Evolutionary conservation across 2,329 filamentous ascomycete species (phyloP).

Genomic region (Diplodia mutila): DNA sequence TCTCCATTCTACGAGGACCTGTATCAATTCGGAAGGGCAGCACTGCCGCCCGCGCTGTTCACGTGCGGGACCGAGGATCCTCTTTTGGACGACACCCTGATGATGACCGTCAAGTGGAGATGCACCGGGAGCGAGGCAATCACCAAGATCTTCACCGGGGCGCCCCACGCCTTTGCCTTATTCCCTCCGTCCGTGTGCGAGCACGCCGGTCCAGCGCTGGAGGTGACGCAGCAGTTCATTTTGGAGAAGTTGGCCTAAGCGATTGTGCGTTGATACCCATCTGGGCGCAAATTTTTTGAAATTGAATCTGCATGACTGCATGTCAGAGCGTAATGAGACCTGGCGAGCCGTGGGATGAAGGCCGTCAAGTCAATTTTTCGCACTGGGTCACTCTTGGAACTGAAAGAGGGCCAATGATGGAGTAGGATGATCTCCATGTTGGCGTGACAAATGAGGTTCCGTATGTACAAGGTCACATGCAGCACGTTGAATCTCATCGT

Average conservation of each 20-base stretch:
- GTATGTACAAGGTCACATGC: background rate
- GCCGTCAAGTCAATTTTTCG: conserved; percentile 25
- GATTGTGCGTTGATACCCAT: background rate
- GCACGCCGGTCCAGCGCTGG: conserved; percentile 44
- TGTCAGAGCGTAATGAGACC: conserved; percentile 26
- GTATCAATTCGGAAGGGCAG: conserved; percentile 34
- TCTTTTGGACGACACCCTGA: conserved; percentile 56
- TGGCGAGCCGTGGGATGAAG: conserved; percentile 10
- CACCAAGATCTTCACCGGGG: conserved; percentile 59
- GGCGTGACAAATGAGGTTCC: conserved; percentile 27
- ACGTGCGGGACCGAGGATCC: conserved; percentile 59
- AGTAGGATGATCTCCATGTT: conserved; percentile 17
- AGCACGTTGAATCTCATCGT: background rate
- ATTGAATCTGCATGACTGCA: background rate
- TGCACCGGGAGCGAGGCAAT: conserved; percentile 55
- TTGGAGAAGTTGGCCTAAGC: conserved; percentile 31
- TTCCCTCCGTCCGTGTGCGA: conserved; percentile 44
- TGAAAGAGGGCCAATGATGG: conserved; percentile 25
- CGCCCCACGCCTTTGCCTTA: conserved; percentile 57
- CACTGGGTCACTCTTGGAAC: conserved; percentile 25
- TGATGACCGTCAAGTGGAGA: conserved; percentile 60
- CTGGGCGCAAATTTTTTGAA: background rate
- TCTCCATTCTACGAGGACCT: conserved; percentile 56
- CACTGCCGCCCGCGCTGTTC: conserved; percentile 59
- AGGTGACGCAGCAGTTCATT: conserved; percentile 47